Evolutionary conservation across 768 basidiomycete genomes (phyloP).

Genomic region (Russula olivacea): DNA sequence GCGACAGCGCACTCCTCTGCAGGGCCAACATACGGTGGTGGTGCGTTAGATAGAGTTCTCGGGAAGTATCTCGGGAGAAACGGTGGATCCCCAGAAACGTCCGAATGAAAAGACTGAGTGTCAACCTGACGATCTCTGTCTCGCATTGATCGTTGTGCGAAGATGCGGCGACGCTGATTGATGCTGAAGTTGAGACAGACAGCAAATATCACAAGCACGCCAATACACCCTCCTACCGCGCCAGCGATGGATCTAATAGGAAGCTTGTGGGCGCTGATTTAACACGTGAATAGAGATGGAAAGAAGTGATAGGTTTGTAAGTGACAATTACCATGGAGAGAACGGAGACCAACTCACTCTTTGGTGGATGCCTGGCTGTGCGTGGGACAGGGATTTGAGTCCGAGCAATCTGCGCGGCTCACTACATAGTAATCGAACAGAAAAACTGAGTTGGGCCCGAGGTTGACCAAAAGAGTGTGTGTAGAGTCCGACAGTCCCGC

Average conservation of each 20-base stretch:
- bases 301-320: constrained; percentile 20
- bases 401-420: neutral
- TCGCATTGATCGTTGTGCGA: constrained; percentile 37
- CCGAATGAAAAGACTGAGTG: constrained; percentile 29
- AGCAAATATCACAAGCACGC: constrained; percentile 44
- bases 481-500: neutral
- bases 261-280: neutral
- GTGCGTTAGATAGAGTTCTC: constrained; percentile 38
- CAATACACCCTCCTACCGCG: constrained; percentile 40
- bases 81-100: constrained; percentile 34
- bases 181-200: constrained; percentile 48
- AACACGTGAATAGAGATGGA: neutral
- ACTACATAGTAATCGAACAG: neutral
- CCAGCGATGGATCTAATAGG: constrained; percentile 44
- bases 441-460: neutral
- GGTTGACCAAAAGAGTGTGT: neutral
- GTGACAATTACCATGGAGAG: neutral
- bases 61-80: constrained; percentile 49
- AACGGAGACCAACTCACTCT: neutral
- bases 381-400: neutral
- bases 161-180: constrained; percentile 41
- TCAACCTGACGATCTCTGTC: constrained; percentile 23
- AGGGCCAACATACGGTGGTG: constrained; percentile 36
- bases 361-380: neutral
- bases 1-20: constrained; percentile 21